Percentiles rank a stretch among this genome's conserved stretches.
These are phyloP conservation scores for Talaromyces liani DNA, from an alignment of 495 filamentous ascomycete genomes.

Conservation along the genomic window DNA sequence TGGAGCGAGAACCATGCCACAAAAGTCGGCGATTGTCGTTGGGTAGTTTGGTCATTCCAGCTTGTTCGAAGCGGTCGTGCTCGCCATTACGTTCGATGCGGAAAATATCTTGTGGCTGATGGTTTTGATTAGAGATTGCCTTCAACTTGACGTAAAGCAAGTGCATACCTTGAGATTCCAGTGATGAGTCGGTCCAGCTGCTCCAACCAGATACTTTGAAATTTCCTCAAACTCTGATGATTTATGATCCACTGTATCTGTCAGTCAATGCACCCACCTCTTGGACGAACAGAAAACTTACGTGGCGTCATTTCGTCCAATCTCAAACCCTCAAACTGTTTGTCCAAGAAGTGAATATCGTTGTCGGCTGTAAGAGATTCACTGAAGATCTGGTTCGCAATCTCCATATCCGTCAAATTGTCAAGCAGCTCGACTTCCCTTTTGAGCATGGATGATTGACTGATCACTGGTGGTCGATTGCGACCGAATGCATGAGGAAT, in stretches of 20 bases:
- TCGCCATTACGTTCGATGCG: conserved; percentile 74
- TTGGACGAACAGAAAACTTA: conserved; percentile 14
- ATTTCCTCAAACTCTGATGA: conserved; percentile 59
- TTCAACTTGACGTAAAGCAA: conserved; percentile 1
- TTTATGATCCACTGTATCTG: conserved; percentile 35
- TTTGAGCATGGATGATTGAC: conserved; percentile 47
- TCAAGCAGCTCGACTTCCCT: conserved; percentile 71
- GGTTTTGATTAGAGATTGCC: conserved; percentile 4
- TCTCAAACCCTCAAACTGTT: conserved; percentile 59
- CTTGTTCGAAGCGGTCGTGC: conserved; percentile 55
- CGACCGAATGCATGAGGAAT: conserved; percentile 81
- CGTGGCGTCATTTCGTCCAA: conserved; percentile 66
- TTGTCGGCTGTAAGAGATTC: conserved; percentile 37
- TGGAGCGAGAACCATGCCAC: conserved; percentile 73
- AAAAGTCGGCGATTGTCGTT: conserved; percentile 60
- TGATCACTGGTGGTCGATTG: conserved; percentile 59
- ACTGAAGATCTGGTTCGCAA: conserved; percentile 72
- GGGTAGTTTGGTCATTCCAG: conserved; percentile 34
- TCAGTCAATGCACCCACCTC: not conserved
- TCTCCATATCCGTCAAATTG: conserved; percentile 73
- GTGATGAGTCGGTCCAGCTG: conserved; percentile 53
- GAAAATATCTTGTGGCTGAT: conserved; percentile 66
- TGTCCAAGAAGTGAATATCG: conserved; percentile 57
- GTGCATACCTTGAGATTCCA: conserved; percentile 35
- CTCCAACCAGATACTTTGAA: conserved; percentile 55